These are phyloP conservation scores for Dendrocalamus latiflorus DNA, from an alignment of 202 grass and related monocot species.

Conservation along the genomic window DNA sequence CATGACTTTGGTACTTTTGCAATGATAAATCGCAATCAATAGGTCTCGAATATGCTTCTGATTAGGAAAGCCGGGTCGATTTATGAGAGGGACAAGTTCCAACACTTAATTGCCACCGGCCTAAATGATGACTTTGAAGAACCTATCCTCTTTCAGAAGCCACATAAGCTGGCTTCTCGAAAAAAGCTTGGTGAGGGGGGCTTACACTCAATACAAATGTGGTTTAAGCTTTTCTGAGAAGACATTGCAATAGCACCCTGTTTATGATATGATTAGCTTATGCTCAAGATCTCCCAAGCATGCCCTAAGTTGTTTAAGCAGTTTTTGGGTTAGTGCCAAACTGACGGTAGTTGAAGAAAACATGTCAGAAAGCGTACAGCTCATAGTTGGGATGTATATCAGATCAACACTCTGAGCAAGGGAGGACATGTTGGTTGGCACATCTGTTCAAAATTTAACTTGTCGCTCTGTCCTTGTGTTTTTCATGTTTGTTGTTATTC, in stretches of 20 bases:
- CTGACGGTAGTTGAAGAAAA: not conserved
- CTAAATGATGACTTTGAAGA: conserved; percentile 11
- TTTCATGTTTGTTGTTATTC: conserved; percentile 1
- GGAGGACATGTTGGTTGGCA: conserved; percentile 6
- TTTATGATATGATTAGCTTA: not conserved
- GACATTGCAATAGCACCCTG: not conserved
- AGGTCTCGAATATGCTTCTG: conserved; percentile 5
- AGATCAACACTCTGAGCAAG: not conserved
- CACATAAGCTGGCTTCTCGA: not conserved
- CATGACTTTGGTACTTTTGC: conserved; percentile 28
- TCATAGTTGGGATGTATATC: not conserved
- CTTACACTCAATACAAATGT: not conserved
- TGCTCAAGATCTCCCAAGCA: not conserved
- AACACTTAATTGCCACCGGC: not conserved
- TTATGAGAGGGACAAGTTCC: conserved; percentile 28
- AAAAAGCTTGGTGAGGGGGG: not conserved
- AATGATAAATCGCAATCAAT: conserved; percentile 44
- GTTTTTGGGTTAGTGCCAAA: not conserved
- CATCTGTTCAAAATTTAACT: too few relatives aligned
- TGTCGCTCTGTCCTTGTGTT: not conserved
- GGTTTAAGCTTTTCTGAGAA: not conserved
- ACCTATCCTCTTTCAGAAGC: conserved; percentile 7
- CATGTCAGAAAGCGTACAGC: not conserved
- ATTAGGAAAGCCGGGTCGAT: conserved; percentile 10
- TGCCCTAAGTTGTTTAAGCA: not conserved